Evolutionary conservation across 139 green algal genomes (phyloP), one percentile per base, ranked within the genome.

Genomic region (Chlorella vulgaris): DNA sequence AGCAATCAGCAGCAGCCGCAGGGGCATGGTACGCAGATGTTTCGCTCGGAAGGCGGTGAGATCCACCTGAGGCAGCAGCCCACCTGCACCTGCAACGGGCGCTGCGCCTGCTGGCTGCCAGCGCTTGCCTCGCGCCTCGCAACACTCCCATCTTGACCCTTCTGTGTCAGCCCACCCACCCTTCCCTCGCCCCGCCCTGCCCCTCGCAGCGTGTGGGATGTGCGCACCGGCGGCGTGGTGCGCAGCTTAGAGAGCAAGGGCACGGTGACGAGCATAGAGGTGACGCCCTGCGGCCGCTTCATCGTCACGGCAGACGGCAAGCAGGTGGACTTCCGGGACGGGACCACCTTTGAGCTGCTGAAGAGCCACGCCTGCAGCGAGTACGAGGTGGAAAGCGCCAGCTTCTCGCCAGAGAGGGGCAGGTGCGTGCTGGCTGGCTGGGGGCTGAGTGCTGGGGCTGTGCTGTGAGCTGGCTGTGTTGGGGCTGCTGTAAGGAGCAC

Each of bases 231-330:
- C 21, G 50, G 76, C 19, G 70, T 92, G 5, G 93, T 92, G 47
- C 84, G 85, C 39, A 92, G 85, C 2, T 60, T 99, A 28, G 84
- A 91, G 7, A 98, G 94, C 2, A 39, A 31, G 26, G 77, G 83
- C 0, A 75, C 90, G 1, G 92, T 97, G 15, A 93, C 86, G 0
- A 95, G 89, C 28, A 86, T 99, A 19, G 96, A 99, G 77, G 85
- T 98, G 31, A 83, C 77, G n/a, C 22, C 85, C 13, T 91, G 95
- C 78, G 90, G 90, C 31, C 79, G 86, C 29, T 87, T 89, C 76
- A 70, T 99, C 15, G 75, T 92, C 22, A 97, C 91, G 5, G 93
- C 96, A 10, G 95, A 98, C 68, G 93, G 91, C 55, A 86, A 84
- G 18, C 79, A 79, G 36, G 84, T 86, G 40, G 87, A 90, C 62